Base-by-base conservation (phyloP, 768 basidiomycete species). In the Rhizopogon vulgaris region DNA sequence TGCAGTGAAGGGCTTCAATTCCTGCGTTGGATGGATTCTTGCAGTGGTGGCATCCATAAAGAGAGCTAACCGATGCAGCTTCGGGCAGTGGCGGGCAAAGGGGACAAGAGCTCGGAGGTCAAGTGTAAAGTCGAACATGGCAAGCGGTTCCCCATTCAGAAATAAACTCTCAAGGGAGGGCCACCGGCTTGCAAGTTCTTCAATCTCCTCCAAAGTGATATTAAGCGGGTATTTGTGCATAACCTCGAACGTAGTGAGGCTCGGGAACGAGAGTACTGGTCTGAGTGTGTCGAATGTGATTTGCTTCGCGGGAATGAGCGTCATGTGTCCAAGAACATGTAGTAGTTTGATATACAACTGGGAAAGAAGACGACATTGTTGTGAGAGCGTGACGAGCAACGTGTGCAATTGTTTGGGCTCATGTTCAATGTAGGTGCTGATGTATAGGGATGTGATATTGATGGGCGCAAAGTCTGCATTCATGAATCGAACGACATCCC, bases 361-460 rank as follows among this genome's bases (percentile, higher is more conserved):
- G 14, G 70, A 68, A 15, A 86, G 69, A n/a, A 66, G 60, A 15
- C 69, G 76, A 51, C 80, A 84, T 40, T 68, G 73, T 25, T 78
- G 70, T 4, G 75, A 66, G 17, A 83, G 58, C 4, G 67, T 65
- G n/a, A 58, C 60, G 37, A 84, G 67, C 45, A 84, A 65, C 0
- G 70, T 59, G 45, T 69, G 68, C 4, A 85, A 52, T 15, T 69
- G 60, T 3, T 66, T 51, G 0, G 80, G 76, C 0, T 70, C 56
- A 52, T 81, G 77, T n/a, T 73, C 58, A 3, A 68, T 57, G 18
- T 74, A 69, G 2, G 78, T 74, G 54, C 81, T 80, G 45, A 84
- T 54, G 57, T 76, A 80, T 6, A 85, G 65, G n/a, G 65, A 65
- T 0, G 74, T 77, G 32, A 85, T 61, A 40, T 76, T 76, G 5